These are phyloP conservation scores for Friedmanniomyces simplex DNA, from an alignment of 495 filamentous ascomycete species.

Conservation along the genomic window DNA sequence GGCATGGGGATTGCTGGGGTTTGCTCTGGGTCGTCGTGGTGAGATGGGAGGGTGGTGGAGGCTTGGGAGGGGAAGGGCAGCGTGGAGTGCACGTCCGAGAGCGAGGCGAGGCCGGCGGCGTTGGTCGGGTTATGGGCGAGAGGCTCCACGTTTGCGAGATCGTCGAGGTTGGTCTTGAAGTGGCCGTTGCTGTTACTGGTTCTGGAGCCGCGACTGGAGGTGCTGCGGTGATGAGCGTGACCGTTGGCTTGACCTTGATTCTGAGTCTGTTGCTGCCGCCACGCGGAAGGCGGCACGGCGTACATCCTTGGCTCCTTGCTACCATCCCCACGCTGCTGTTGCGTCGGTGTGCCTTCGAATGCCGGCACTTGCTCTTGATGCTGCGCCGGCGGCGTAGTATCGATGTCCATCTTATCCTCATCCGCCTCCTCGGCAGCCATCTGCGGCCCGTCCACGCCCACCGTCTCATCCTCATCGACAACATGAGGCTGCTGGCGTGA, in stretches of 20 bases:
- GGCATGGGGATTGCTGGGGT: constrained; percentile 44
- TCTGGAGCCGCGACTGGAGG: constrained; percentile 16
- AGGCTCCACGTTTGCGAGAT: constrained; percentile 57
- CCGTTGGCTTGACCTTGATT: no score
- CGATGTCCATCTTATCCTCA: constrained; percentile 36
- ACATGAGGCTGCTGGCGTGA: neutral
- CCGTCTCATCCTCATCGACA: constrained; percentile 9
- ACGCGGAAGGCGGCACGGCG: constrained; percentile 17
- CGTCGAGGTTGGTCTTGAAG: constrained; percentile 47
- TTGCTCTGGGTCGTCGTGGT: constrained; percentile 28
- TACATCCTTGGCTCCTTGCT: constrained; percentile 19
- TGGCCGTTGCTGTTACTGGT: constrained; percentile 36
- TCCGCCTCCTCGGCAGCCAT: constrained; percentile 3
- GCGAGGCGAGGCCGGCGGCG: constrained; percentile 40
- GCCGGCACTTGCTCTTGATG: neutral
- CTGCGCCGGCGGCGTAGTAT: constrained; percentile 16
- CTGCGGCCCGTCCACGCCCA: neutral
- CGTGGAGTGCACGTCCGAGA: constrained; percentile 54
- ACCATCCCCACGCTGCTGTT: neutral
- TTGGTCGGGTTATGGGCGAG: constrained; percentile 41
- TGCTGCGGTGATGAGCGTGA: neutral
- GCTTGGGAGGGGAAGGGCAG: constrained; percentile 66
- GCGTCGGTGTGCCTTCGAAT: neutral
- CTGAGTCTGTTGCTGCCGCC: constrained; percentile 13
- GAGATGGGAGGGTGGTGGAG: constrained; percentile 37